phyloP scores from a whole-genome alignment of 495 filamentous ascomycete species.

The Hypoxylon lenormandii region DNA sequence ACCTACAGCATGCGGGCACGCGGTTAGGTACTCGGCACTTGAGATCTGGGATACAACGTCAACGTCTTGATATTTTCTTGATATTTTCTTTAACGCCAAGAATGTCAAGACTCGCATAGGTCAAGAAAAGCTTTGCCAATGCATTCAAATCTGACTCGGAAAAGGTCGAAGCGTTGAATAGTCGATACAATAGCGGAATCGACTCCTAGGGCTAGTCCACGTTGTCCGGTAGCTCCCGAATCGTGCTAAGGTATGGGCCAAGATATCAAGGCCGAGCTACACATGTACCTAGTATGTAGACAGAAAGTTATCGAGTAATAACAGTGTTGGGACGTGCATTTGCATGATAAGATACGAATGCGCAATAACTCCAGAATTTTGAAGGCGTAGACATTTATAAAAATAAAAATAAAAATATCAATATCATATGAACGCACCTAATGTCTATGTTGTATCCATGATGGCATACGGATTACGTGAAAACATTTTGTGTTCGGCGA shows the following conservation, averaged over 20 bases:
- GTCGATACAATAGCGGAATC: too few species aligned
- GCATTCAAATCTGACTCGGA: too few species aligned
- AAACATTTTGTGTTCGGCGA: not conserved
- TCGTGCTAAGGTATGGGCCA: not conserved
- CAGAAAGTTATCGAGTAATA: not conserved
- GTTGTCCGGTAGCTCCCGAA: too few species aligned
- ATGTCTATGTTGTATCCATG: not conserved
- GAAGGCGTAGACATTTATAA: too few species aligned
- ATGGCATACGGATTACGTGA: not conserved
- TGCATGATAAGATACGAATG: conserved; percentile 12
- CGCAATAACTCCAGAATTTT: too few species aligned
- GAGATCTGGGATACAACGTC: conserved; percentile 8
- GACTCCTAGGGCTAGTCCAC: too few species aligned
- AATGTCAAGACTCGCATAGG: not conserved
- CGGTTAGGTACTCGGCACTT: conserved; percentile 25
- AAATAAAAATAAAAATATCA: too few species aligned
- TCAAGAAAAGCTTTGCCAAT: too few species aligned
- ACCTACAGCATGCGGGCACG: conserved; percentile 3
- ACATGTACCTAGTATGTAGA: too few species aligned
- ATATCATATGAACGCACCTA: too few species aligned
- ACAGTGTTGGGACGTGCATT: not conserved
- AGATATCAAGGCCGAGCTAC: not conserved
- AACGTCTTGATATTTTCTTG: not conserved
- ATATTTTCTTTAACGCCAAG: too few species aligned
- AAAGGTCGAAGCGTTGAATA: too few species aligned